Conservation (phyloP, 148 eudicot species). For the Cornus controversa region DNA sequence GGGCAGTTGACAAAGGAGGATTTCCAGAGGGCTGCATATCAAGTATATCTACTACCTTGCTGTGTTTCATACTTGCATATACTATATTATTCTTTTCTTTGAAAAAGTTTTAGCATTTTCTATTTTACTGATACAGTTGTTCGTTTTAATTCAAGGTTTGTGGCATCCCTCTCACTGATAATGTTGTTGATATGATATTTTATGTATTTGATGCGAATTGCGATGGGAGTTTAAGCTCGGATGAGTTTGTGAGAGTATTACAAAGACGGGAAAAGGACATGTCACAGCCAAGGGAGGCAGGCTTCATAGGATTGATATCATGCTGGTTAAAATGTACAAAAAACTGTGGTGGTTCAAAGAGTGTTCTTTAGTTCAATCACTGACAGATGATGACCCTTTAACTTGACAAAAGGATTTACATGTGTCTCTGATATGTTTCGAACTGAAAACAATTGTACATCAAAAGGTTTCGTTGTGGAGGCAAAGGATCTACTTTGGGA, state of each 20-base stretch:
- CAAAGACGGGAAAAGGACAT: slow-evolving; percentile 51
- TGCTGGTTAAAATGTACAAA: slow-evolving; percentile 71
- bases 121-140: background rate
- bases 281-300: slow-evolving; percentile 37
- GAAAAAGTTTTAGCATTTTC: background rate
- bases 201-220: slow-evolving; percentile 65
- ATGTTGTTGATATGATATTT: slow-evolving; percentile 72
- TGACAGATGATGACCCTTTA: background rate
- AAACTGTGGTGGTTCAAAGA: slow-evolving; percentile 33
- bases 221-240: slow-evolving; percentile 79
- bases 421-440: background rate
- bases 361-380: background rate
- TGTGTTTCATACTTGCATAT: background rate
- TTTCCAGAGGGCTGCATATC: slow-evolving; percentile 82
- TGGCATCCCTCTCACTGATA: slow-evolving; percentile 59
- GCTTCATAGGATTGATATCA: slow-evolving; percentile 46
- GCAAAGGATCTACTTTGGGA: background rate
- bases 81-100: background rate
- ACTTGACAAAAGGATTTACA: background rate
- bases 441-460: background rate
- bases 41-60: slow-evolving; percentile 36
- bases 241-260: slow-evolving; percentile 75
- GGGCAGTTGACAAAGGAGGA: slow-evolving; percentile 71
- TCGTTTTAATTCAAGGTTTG: slow-evolving; percentile 53
- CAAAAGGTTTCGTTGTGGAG: background rate